These are phyloP conservation scores for Pseudonitzschia pungens DNA, from an alignment of 108 stramenopile species.

Conservation along the genomic window DNA sequence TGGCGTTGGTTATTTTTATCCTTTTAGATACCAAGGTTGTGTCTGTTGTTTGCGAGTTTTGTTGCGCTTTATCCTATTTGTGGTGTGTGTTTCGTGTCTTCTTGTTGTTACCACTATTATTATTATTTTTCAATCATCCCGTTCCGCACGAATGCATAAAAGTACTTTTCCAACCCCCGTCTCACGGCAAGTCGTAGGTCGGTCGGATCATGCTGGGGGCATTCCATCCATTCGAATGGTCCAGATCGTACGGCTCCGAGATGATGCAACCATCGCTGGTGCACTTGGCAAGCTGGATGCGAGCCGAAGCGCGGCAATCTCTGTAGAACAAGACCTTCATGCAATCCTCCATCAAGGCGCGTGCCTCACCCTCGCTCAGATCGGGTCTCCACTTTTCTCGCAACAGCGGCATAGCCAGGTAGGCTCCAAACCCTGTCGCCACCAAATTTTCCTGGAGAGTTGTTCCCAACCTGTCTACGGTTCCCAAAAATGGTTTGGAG, in stretches of 20 bases:
- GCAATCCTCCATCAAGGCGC: slow-evolving; percentile 96
- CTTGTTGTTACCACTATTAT: background rate
- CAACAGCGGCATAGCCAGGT: slow-evolving; percentile 94
- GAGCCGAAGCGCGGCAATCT: slow-evolving; percentile 90
- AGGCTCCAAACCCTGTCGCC: slow-evolving; percentile 96
- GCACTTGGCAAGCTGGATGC: slow-evolving; percentile 97
- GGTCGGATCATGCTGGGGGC: slow-evolving; percentile 64
- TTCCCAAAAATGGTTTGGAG: slow-evolving; percentile 84
- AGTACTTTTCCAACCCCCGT: slow-evolving; percentile 74
- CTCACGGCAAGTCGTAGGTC: slow-evolving; percentile 71
- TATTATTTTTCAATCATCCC: background rate
- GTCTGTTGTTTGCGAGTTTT: too few species aligned
- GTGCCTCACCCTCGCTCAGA: slow-evolving; percentile 92
- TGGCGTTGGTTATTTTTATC: too few species aligned
- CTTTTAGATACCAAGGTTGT: too few species aligned
- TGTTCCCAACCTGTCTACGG: slow-evolving; percentile 96
- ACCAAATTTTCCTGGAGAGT: slow-evolving; percentile 93
- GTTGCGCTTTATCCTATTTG: too few species aligned
- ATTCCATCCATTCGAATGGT: slow-evolving; percentile 52
- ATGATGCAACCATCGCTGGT: slow-evolving; percentile 62
- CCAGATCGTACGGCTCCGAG: slow-evolving; percentile 88
- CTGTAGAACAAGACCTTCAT: slow-evolving; percentile 97
- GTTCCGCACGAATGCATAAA: background rate
- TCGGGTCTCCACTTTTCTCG: slow-evolving; percentile 89
- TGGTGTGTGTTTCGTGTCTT: background rate